Evolutionary conservation across 352 stramenopile genomes (phyloP).

Genomic region (Phytophthora pisi): DNA sequence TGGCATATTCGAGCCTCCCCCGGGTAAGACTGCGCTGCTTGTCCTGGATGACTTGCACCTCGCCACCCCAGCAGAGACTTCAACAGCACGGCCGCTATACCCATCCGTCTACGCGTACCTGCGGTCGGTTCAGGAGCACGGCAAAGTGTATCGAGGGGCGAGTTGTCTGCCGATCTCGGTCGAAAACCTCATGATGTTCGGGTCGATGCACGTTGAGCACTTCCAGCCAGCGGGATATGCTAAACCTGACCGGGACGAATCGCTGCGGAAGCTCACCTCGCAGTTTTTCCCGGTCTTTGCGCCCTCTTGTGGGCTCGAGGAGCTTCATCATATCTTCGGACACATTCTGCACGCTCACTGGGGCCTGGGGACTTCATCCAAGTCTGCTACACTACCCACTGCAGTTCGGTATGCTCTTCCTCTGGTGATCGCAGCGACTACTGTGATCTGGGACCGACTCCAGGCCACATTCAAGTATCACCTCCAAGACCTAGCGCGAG

Average conservation of each 20-base stretch:
- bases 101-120: constrained; percentile 40
- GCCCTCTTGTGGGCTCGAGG: constrained; percentile 23
- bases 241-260: constrained; percentile 9
- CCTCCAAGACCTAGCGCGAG: constrained; percentile 52
- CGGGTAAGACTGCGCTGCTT: constrained; percentile 56
- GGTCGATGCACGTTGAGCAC: constrained; percentile 28
- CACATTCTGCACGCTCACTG: constrained; percentile 25
- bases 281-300: constrained; percentile 46
- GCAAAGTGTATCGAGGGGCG: constrained; percentile 26
- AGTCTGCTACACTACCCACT: constrained; percentile 13
- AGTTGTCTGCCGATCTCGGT: constrained; percentile 28
- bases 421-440: constrained; percentile 43
- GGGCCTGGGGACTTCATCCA: background rate
- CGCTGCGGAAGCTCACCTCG: constrained; percentile 22
- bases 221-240: background rate
- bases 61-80: constrained; percentile 1
- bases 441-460: constrained; percentile 61
- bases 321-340: constrained; percentile 47
- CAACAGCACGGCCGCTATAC: background rate
- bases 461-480: constrained; percentile 34
- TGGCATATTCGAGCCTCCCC: constrained; percentile 53
- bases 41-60: constrained; percentile 67
- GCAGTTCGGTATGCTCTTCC: constrained; percentile 32
- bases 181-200: constrained; percentile 45
- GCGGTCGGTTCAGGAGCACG: constrained; percentile 42